Conservation (phyloP, 192 early-diverging fungal species). For the Backusella parvicylindrica region DNA sequence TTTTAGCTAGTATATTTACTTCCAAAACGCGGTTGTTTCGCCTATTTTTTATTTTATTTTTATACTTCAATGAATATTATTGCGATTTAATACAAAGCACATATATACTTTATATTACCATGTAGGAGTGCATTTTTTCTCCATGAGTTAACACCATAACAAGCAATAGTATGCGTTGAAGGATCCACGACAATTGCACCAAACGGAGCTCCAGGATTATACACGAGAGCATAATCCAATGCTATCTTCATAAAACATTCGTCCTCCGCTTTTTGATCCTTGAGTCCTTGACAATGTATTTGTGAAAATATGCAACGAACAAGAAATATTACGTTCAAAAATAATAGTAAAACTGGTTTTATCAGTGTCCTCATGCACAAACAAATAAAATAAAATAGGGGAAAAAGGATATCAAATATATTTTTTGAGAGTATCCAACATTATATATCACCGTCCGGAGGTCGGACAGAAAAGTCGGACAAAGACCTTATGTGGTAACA, state of each 20-base stretch:
- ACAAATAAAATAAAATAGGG: background rate
- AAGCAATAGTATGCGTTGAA: constrained; percentile 11
- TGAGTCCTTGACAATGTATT: background rate
- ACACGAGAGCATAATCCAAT: constrained; percentile 9
- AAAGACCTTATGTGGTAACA: background rate
- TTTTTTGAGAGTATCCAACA: background rate
- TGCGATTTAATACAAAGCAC: background rate
- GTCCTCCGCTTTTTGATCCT: background rate
- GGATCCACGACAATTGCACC: constrained; percentile 24
- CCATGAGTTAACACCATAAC: constrained; percentile 20
- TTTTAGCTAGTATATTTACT: constrained; percentile 1
- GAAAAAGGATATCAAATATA: background rate
- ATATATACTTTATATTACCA: constrained; percentile 6
- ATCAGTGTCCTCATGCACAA: background rate
- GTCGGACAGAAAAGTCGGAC: background rate
- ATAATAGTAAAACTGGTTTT: background rate
- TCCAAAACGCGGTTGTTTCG: constrained; percentile 24
- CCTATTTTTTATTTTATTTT: background rate
- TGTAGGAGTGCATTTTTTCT: constrained; percentile 20
- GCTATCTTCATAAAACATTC: constrained; percentile 24
- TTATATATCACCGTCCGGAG: background rate
- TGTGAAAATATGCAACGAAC: background rate
- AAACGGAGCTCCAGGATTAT: constrained; percentile 19
- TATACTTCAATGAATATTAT: background rate
- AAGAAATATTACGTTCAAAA: background rate